phyloP scores from a whole-genome alignment of 306 rosid species.

The Prunus mongolica region DNA sequence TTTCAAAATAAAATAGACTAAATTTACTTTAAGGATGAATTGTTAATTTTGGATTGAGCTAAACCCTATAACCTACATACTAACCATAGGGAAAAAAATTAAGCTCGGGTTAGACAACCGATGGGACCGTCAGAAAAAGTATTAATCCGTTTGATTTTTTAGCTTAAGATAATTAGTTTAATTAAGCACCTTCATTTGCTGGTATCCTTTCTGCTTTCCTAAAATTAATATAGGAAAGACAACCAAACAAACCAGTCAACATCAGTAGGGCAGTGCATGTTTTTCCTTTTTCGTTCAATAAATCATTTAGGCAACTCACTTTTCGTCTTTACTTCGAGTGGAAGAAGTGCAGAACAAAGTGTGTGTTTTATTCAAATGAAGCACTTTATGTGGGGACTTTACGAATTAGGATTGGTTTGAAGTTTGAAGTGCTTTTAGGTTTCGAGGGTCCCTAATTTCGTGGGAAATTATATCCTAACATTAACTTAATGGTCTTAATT shows the following conservation, averaged over 20 bases:
- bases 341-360: constrained; percentile 14
- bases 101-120: neutral
- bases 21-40: too few relatives aligned
- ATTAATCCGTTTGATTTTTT: neutral
- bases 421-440: neutral
- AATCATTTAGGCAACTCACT: neutral
- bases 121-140: neutral
- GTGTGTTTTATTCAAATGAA: neutral
- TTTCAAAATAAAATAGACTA: too few relatives aligned
- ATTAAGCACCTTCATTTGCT: neutral
- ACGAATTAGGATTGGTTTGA: constrained; percentile 10
- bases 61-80: too few relatives aligned
- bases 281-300: constrained; percentile 11
- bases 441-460: neutral
- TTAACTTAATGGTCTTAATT: neutral
- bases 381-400: constrained; percentile 4
- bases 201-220: neutral
- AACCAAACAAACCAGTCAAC: neutral
- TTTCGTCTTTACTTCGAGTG: constrained; percentile 20
- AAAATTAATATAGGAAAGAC: neutral
- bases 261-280: neutral
- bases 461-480: neutral
- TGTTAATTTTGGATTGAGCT: too few relatives aligned
- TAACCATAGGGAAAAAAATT: too few relatives aligned
- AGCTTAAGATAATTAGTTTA: neutral